A percentile compares a stretch with the other conserved stretches of the same genome.
Conservation (phyloP, 108 stramenopile genomes). For the Skeletonema tropicum region DNA sequence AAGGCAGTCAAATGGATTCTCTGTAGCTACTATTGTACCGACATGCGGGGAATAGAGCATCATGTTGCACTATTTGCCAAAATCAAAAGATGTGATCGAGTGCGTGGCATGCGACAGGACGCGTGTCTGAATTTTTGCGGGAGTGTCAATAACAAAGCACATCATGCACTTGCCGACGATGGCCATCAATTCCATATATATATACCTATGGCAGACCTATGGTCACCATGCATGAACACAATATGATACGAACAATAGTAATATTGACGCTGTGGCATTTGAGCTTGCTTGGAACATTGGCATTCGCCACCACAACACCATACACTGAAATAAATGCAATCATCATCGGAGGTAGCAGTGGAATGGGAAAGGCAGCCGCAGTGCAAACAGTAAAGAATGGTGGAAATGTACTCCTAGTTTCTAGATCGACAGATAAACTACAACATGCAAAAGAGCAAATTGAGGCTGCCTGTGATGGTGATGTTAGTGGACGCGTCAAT, state of each 20-base stretch:
- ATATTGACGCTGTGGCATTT: background rate
- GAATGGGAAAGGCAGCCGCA: slow-evolving; percentile 76
- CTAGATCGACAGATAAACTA: slow-evolving; percentile 54
- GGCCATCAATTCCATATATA: too few species aligned
- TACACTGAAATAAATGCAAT: slow-evolving; percentile 19
- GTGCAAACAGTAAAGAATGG: slow-evolving; percentile 42
- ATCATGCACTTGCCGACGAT: too few species aligned
- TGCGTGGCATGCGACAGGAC: background rate
- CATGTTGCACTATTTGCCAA: too few species aligned
- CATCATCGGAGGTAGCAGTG: slow-evolving; percentile 59
- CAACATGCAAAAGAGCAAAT: slow-evolving; percentile 33
- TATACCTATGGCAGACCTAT: too few species aligned
- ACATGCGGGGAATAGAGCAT: too few species aligned
- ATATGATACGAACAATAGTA: background rate
- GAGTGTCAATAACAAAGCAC: background rate
- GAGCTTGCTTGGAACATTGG: background rate
- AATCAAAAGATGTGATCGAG: background rate
- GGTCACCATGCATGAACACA: too few species aligned
- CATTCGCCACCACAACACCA: background rate
- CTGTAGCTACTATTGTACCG: too few species aligned
- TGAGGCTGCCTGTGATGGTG: background rate
- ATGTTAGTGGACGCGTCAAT: slow-evolving; percentile 3
- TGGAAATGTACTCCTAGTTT: slow-evolving; percentile 52
- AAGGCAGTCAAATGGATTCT: background rate
- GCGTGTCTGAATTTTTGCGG: background rate